Percentiles rank a stretch among this genome's conserved stretches.
phyloP scores from a whole-genome alignment of 2,329 filamentous ascomycete genomes.

The Amphichorda felina region DNA sequence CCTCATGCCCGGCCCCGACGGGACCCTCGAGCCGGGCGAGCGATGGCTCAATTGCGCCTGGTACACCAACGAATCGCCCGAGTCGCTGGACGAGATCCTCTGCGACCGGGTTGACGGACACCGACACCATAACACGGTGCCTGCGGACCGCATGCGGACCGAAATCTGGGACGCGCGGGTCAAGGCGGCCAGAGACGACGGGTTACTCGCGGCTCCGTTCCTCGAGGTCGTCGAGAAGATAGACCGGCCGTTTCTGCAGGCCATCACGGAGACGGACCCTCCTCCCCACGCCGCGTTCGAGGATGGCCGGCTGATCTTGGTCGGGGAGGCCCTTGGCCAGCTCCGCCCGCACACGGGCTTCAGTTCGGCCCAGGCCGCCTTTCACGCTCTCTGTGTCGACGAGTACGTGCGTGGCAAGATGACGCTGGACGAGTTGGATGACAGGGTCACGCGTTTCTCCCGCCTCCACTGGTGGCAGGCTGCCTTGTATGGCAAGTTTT shows the following conservation, averaged over 20 bases:
- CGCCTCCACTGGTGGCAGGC: constrained; percentile 5
- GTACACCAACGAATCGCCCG: constrained; percentile 2
- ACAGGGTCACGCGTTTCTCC: constrained; percentile 1
- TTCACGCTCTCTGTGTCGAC: constrained; percentile 3
- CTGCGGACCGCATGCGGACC: background rate
- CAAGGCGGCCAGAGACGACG: background rate
- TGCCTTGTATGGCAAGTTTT: constrained; percentile 6
- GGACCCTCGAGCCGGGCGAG: background rate
- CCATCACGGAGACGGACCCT: constrained; percentile 6
- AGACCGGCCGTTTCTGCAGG: constrained; percentile 8
- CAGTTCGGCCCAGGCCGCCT: constrained; percentile 5
- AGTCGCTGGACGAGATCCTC: constrained; percentile 3
- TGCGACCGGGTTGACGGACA: background rate
- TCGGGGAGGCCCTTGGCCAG: constrained; percentile 7
- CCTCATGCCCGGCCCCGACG: constrained; percentile 2
- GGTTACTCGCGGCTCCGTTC: constrained; percentile 1
- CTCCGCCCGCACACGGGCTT: constrained; percentile 1
- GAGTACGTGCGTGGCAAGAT: constrained; percentile 5
- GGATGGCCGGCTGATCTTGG: constrained; percentile 6
- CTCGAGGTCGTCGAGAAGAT: constrained; percentile 7
- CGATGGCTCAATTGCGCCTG: constrained; percentile 3
- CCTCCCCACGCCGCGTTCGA: constrained; percentile 6
- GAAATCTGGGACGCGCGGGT: constrained; percentile 1
- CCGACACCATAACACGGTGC: constrained; percentile 2
- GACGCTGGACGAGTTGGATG: background rate